These are phyloP conservation scores for Camelina hispida DNA, from an alignment of 345 rosid species.

Conservation along the genomic window DNA sequence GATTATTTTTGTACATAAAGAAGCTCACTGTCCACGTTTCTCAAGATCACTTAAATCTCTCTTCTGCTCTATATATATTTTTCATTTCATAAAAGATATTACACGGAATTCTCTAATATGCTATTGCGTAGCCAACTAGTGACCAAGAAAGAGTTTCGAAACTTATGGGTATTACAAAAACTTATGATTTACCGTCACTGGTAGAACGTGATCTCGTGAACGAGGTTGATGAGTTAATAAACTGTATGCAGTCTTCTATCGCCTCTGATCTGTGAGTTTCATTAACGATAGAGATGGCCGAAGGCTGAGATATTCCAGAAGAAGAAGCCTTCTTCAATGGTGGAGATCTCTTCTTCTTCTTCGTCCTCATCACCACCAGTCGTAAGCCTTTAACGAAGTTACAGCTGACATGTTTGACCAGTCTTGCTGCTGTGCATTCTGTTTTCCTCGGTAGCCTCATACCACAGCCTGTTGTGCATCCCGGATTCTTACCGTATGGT, in stretches of 20 bases:
- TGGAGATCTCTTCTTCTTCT: slow-evolving; percentile 49
- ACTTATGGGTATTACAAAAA: not conserved
- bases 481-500: slow-evolving; percentile 30
- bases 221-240: slow-evolving; percentile 69
- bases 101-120: slow-evolving; percentile 13
- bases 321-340: slow-evolving; percentile 47
- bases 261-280: slow-evolving; percentile 72
- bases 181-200: slow-evolving; percentile 37
- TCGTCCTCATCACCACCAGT: slow-evolving; percentile 44
- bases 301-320: slow-evolving; percentile 50
- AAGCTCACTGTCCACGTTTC: not conserved
- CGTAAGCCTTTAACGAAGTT: slow-evolving; percentile 52
- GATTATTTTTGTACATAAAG: slow-evolving; percentile 38
- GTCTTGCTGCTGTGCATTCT: slow-evolving; percentile 50
- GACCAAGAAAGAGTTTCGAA: not conserved
- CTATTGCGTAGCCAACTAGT: slow-evolving; percentile 21
- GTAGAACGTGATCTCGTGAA: slow-evolving; percentile 58
- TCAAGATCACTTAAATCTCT: slow-evolving; percentile 13
- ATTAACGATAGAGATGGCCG: slow-evolving; percentile 39
- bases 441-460: slow-evolving; percentile 55
- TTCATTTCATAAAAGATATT: not conserved
- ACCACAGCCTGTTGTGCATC: slow-evolving; percentile 51
- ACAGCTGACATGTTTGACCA: slow-evolving; percentile 55
- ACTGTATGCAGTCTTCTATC: slow-evolving; percentile 82
- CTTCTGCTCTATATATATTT: not conserved